A percentile compares a stretch with the other conserved stretches of the same genome.
phyloP scores from a whole-genome alignment of 257 asterid species.

The Salvia miltiorrhiza region DNA sequence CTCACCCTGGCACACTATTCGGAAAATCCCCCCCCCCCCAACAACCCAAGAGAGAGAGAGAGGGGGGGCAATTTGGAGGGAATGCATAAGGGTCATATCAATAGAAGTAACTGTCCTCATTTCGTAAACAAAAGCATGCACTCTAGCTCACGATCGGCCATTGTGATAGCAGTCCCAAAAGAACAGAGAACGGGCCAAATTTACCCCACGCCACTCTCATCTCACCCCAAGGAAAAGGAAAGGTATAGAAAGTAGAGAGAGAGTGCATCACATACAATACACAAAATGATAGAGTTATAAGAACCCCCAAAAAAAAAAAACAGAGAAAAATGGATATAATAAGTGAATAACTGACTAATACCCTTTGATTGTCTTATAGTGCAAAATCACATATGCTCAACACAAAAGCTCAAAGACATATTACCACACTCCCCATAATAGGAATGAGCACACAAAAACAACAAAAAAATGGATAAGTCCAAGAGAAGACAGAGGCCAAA shows the following conservation, averaged over 20 bases:
- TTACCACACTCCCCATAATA: neutral
- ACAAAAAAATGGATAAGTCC: neutral
- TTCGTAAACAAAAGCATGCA: neutral
- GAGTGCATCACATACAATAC: neutral
- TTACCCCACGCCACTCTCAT: neutral
- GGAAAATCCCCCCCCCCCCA: neutral
- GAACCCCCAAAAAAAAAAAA: too few species aligned
- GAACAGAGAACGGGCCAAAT: neutral
- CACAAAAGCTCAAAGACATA: neutral
- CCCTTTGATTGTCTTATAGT: neutral
- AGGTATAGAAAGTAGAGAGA: neutral
- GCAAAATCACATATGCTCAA: neutral
- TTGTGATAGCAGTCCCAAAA: neutral
- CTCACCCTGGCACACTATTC: neutral
- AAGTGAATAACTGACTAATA: neutral
- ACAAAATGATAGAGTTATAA: neutral
- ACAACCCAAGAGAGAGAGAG: neutral
- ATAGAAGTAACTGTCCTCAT: neutral
- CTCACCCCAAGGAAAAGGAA: neutral
- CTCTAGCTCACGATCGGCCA: neutral
- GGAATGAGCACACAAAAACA: neutral
- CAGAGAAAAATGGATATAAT: neutral
- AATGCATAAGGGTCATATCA: neutral
- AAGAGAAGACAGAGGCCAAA: slow-evolving; percentile 20
- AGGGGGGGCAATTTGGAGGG: neutral